Base-by-base conservation (phyloP, 805 yeast genomes). In the Tetrapisispora fleetii region DNA sequence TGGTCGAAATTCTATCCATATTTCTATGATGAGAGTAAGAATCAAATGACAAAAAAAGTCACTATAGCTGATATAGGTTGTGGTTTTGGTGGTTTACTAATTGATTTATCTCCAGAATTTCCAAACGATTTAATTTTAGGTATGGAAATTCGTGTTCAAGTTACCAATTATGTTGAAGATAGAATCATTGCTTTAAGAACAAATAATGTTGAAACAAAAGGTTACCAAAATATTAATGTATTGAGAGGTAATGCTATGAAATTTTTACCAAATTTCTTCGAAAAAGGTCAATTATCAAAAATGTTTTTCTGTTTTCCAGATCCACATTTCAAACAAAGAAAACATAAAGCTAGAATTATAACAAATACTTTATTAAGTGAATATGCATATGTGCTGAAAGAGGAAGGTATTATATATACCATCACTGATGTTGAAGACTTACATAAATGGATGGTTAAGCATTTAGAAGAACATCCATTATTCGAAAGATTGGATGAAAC, bases 241-340 rank as follows among this genome's bases (percentile, higher is more conserved):
- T 70, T 93, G 47, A 77, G 99, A 64, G 98, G 95, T 18, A 93
- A 93, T 63, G 93, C 98, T 35, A 93, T 93, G 99, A 93, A 93
- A 67, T 93, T 93, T 62, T 69, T 89, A 53, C 98, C 99, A 21
- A 93, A 93, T 65, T 93, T 93, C 66, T 93, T 93, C 70, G 72
- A 75, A 50, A 83, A 83, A 65, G 80, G 81, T 7, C 97, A 89
- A 64, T 70, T 90, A 46, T 79, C 83, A 33, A 93, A 91, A 72
- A 86, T 93, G 78, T 93, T 93, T 70, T 93, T 93, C 72, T 93
- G 99, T 67, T 93, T 93, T 77, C 99, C 99, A n/a, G 99, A 93
- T 67, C 99, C 99, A 8, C 99, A 93, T 67, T 93, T 93, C 74
- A 93, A 93, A 65, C 95, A 88, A 67, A 77, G 98, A 62, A 93